Evolutionary conservation across 345 rosid genomes (phyloP), one percentile per base, ranked within the genome.

Genomic region (Syzygium oleosum): DNA sequence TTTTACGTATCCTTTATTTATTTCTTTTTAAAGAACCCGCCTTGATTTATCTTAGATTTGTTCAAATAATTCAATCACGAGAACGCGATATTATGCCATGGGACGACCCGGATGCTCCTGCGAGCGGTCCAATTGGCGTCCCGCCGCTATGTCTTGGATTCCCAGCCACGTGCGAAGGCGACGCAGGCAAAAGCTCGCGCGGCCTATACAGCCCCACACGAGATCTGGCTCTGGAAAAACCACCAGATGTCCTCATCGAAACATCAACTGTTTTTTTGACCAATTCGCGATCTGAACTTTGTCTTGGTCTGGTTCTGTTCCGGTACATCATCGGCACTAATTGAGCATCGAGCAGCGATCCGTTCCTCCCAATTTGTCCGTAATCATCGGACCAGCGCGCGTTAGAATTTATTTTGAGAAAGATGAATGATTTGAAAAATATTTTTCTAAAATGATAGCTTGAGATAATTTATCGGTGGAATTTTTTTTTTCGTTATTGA

Each of bases 231-330:
- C 23, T 4, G 43, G 3, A 0, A 0, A 68, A 68, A 68, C 79
- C 79, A 34, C 5, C 79, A 34, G 3, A 31, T 38, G 43, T 68
- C 23, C 79, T 43, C 23, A 2, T 31, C 43, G 31, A 6, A 9
- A 31, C 12, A 15, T 15, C 7, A 0, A 54, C 22, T 3, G 0
- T 68, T 0, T 0, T 31, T 34, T 34, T 31, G 79, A 8, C 79
- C 46, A 34, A 31, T 68, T 34, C 79, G 11, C 46, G 43, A 68
- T 68, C 46, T 6, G 12, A 16, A 9, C 46, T 2, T 1, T 3
- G 46, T 34, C 79, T 68, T 8, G 9, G 9, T 31, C 46, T 38
- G 22, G 79, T 4, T 3, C 4, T 8, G 21, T 23, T 34, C 43
- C 23, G 12, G 46, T 5, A 34, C 79, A 34, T 17, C 46, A 17